Evolutionary conservation across 2,329 filamentous ascomycete genomes (phyloP).

Genomic region (Exophiala sp.): DNA sequence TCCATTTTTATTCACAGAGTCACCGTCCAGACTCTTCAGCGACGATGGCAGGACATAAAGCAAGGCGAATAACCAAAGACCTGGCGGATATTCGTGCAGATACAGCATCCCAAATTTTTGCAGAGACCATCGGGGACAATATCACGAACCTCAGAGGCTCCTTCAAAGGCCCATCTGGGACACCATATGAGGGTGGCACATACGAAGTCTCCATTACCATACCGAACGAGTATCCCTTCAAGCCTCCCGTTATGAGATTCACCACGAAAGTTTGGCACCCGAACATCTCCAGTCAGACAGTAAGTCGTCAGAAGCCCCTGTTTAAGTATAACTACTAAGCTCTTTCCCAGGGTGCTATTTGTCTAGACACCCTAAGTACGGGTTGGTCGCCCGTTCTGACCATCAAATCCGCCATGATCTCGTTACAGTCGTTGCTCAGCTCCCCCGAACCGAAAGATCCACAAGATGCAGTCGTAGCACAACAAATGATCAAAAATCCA

Average conservation of each 20-base stretch:
- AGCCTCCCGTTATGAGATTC: constrained; percentile 86
- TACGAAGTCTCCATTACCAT: constrained; percentile 84
- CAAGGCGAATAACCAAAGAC: constrained; percentile 53
- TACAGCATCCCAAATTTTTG: constrained; percentile 70
- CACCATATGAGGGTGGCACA: constrained; percentile 83
- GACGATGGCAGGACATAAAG: constrained; percentile 54
- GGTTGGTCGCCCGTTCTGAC: constrained; percentile 96
- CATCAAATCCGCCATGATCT: constrained; percentile 91
- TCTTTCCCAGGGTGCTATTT: constrained; percentile 76
- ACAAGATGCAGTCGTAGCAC: constrained; percentile 91
- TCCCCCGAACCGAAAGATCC: constrained; percentile 94
- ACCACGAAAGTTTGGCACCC: constrained; percentile 95
- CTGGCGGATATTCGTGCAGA: constrained; percentile 57
- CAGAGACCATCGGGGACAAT: constrained; percentile 62
- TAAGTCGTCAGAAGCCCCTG: constrained; percentile 44
- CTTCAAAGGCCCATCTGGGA: constrained; percentile 84
- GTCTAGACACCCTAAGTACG: constrained; percentile 82
- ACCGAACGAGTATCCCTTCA: constrained; percentile 86
- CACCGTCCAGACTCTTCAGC: background rate
- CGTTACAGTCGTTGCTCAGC: constrained; percentile 86
- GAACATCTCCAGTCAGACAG: constrained; percentile 90
- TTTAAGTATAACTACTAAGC: constrained; percentile 7
- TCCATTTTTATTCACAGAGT: no score
- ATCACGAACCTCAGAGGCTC: constrained; percentile 78
- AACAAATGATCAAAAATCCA: constrained; percentile 77